These are phyloP conservation scores for Verbena officinalis DNA, from an alignment of 257 asterid genomes.

Conservation along the genomic window DNA sequence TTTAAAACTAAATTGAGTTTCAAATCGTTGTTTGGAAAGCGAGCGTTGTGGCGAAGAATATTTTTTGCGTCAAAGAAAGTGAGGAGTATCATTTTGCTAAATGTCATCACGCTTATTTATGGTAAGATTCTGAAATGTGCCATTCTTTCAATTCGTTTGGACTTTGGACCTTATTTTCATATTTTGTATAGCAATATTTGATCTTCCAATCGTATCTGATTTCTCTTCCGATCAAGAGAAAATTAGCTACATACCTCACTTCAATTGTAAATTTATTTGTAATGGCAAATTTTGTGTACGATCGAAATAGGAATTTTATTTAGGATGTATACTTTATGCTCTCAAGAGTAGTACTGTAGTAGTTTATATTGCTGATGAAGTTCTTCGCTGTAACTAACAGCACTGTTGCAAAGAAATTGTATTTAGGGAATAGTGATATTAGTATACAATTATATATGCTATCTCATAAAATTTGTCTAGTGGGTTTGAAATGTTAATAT, in stretches of 20 bases:
- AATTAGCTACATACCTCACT: not conserved
- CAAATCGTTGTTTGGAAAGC: conserved; percentile 44
- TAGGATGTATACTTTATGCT: not conserved
- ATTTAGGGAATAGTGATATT: not conserved
- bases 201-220: not conserved
- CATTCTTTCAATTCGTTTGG: not conserved
- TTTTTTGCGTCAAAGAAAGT: conserved; percentile 56
- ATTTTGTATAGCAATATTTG: not conserved
- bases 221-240: not conserved
- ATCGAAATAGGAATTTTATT: not conserved
- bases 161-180: not conserved
- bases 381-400: not conserved
- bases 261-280: not conserved
- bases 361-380: too few species aligned
- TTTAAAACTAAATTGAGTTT: conserved; percentile 28
- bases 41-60: conserved; percentile 55
- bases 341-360: not conserved
- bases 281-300: not conserved
- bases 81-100: conserved; percentile 70
- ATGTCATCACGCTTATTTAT: conserved; percentile 62
- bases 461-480: conserved; percentile 12
- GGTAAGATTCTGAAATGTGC: conserved; percentile 41
- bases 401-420: not conserved
- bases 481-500: not conserved
- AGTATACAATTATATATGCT: not conserved